phyloP scores from a whole-genome alignment of 2,329 filamentous ascomycete genomes.

The Pseudohalonectria lignicola region DNA sequence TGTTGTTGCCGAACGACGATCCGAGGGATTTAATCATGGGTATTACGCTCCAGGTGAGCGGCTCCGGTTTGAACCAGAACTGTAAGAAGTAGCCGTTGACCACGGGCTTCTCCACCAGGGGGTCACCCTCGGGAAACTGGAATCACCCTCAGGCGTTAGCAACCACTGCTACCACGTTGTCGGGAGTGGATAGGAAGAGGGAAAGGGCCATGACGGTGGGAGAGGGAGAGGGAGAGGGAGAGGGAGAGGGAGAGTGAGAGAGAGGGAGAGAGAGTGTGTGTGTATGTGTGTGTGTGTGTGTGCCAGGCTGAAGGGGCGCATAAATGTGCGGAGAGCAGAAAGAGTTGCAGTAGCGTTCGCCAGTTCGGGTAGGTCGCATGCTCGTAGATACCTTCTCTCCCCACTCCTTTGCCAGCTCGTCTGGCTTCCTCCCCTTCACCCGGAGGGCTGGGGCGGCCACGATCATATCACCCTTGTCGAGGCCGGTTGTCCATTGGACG shows the following conservation, averaged over 20 bases:
- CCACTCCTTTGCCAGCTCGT: conserved; percentile 52
- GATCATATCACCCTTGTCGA: conserved; percentile 76
- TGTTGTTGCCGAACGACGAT: conserved; percentile 53
- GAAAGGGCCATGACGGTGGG: no score
- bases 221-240: no score
- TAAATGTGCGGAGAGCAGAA: no score
- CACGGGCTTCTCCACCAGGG: conserved; percentile 60
- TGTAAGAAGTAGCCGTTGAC: conserved; percentile 59
- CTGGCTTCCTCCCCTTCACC: conserved; percentile 59
- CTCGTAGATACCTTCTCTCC: conserved; percentile 46
- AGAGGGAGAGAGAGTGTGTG: no score
- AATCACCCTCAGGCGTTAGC: no score
- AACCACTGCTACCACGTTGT: no score
- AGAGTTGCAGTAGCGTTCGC: no score
- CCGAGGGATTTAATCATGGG: conserved; percentile 57
- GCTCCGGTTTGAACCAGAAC: conserved; percentile 68
- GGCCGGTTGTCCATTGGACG: conserved; percentile 65
- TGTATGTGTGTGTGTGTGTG: no score
- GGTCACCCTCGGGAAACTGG: conserved; percentile 60
- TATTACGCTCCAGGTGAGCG: conserved; percentile 55
- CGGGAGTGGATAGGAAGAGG: no score
- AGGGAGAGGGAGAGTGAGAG: no score
- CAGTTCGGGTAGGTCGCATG: no score
- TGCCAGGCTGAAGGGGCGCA: no score
- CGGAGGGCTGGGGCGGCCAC: conserved; percentile 71